Percentiles rank a stretch among this genome's conserved stretches.
These are phyloP conservation scores for Microbotryomycetes sp. DNA, from an alignment of 1,284 basidiomycete species.

Conservation along the genomic window DNA sequence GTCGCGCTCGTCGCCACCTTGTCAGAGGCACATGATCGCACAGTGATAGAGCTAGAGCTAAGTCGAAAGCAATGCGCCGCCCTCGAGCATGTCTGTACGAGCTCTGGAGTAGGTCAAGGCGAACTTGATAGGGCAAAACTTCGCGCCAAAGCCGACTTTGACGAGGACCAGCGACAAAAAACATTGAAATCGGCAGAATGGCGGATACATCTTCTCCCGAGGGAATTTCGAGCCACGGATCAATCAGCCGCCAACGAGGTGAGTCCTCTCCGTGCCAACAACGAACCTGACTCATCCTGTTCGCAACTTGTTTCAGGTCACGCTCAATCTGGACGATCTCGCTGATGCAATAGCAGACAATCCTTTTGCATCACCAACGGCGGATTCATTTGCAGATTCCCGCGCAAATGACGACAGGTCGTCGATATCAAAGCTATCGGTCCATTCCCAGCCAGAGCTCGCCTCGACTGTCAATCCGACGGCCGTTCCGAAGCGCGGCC, in stretches of 20 bases:
- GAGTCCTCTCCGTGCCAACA: too few relatives aligned
- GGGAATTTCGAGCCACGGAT: neutral
- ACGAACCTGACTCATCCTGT: too few relatives aligned
- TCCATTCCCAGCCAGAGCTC: neutral
- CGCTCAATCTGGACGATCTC: slow-evolving; percentile 27
- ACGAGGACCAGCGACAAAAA: neutral
- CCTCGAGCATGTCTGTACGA: slow-evolving; percentile 9
- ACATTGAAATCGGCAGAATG: neutral
- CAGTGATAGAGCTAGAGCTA: neutral
- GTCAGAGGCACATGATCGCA: slow-evolving; percentile 3
- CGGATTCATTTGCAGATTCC: neutral
- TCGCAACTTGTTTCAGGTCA: slow-evolving; percentile 2
- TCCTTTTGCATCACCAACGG: slow-evolving; percentile 11
- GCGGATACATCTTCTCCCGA: neutral
- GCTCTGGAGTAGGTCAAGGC: slow-evolving; percentile 7
- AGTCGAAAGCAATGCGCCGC: slow-evolving; percentile 9
- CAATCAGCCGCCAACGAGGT: too few relatives aligned
- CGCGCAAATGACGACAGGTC: neutral
- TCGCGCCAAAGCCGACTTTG: slow-evolving; percentile 1
- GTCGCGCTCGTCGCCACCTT: slow-evolving; percentile 18
- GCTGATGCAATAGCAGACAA: slow-evolving; percentile 29
- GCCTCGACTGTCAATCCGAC: neutral
- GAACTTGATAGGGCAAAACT: slow-evolving; percentile 23
- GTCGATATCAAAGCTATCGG: neutral
- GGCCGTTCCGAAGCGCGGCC: neutral